A percentile compares a stretch with the other conserved stretches of the same genome.
These are phyloP conservation scores for Rhododendron kiyosumense DNA, from an alignment of 148 eudicot species.

Conservation along the genomic window DNA sequence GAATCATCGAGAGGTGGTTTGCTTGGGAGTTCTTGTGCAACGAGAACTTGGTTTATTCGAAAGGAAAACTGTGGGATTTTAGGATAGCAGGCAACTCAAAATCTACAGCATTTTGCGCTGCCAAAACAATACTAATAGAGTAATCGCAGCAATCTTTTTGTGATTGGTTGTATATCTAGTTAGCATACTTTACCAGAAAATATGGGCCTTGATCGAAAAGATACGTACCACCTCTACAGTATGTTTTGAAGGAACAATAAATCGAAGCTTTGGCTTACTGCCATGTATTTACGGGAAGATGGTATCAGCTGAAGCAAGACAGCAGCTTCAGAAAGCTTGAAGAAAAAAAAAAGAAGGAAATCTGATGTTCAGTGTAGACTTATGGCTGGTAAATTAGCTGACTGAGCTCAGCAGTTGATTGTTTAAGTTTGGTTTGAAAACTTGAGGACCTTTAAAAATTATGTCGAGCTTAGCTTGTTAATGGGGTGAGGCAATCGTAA, in stretches of 20 bases:
- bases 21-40: slow-evolving; percentile 92
- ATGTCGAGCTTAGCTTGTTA: neutral
- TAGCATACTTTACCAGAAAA: neutral
- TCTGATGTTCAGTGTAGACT: neutral
- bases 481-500: neutral
- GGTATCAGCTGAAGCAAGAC: neutral
- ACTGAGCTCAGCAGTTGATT: neutral
- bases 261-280: neutral
- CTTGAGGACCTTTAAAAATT: neutral
- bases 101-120: slow-evolving; percentile 15
- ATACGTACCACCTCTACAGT: neutral
- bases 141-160: neutral
- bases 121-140: neutral
- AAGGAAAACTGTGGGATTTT: slow-evolving; percentile 89
- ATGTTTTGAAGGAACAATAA: neutral
- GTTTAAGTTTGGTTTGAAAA: neutral
- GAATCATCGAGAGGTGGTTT: slow-evolving; percentile 87
- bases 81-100: slow-evolving; percentile 31
- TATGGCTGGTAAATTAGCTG: neutral
- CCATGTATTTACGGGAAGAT: neutral
- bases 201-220: neutral
- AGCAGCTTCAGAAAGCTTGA: neutral
- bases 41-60: slow-evolving; percentile 71
- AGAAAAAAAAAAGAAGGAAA: too few relatives aligned
- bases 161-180: neutral